Base-by-base conservation (phyloP, 768 basidiomycete species). In the Rubroboletus pulcherrimus region DNA sequence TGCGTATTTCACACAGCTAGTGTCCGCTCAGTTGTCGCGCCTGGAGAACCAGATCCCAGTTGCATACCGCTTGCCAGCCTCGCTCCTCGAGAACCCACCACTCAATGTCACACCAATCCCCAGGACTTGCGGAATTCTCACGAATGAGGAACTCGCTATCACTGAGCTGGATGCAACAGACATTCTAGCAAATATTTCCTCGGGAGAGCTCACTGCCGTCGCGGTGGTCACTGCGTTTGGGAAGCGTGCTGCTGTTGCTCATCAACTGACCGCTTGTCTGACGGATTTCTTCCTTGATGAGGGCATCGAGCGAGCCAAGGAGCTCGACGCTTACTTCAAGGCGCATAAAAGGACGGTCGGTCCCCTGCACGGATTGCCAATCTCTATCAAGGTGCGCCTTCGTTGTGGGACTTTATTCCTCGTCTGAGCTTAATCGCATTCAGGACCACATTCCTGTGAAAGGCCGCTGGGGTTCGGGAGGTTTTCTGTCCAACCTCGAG, bases 241-340 rank as follows among this genome's bases (percentile, higher is more conserved):
- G 51, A 80, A 80, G 63, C 69, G 82, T n/a, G 80, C 81, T 9
- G 74, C 75, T 17, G 73, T 83, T 45, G 81, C 80, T 4, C 79
- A 82, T 40, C 80, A 80, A 55, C 59, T 81, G 26, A 62, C 66
- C 4, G 60, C 63, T 47, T 78, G 75, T 54, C 52, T 79, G 11
- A 73, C 73, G 35, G 76, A 77, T 55, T 72, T 78, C 55, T 79
- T 79, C 64, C 67, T 79, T 42, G 78, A 78, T 3, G 74, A 75
- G 54, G 75, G 63, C 0, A 63, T 75, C 37, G 62, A 57, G 47
- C 70, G 67, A 40, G 80, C 79, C 11, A 62, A 67, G 43, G 72
- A 77, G 46, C 69, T 81, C 14, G 79, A 80, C 40, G 71, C 70
- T 6, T 66, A 75, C 61, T 71, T 74, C 55, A 45, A 60, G 15